These are phyloP conservation scores for Clavariopsis aquatica DNA, from an alignment of 495 filamentous ascomycete genomes.

Conservation along the genomic window DNA sequence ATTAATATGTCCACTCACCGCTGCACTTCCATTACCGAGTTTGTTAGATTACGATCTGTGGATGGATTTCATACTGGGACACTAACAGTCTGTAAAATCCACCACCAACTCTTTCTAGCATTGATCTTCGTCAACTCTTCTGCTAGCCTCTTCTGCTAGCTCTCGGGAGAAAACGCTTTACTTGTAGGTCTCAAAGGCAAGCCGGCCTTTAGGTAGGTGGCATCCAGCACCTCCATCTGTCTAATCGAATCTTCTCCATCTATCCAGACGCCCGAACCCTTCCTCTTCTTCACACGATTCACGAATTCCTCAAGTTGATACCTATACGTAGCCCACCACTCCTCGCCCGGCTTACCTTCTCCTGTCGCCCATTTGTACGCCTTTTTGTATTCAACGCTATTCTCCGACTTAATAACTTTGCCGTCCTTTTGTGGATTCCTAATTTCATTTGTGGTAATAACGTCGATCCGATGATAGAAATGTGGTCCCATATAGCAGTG, in stretches of 20 bases:
- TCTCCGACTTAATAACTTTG: slow-evolving; percentile 36
- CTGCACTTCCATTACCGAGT: no score
- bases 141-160: neutral
- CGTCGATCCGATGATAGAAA: slow-evolving; percentile 47
- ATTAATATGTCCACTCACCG: no score
- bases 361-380: slow-evolving; percentile 34
- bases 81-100: no score
- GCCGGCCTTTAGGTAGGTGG: slow-evolving; percentile 42
- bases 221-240: slow-evolving; percentile 43
- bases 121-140: slow-evolving; percentile 6
- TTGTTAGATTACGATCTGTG: no score
- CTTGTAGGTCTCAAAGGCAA: slow-evolving; percentile 33
- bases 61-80: no score
- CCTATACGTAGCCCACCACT: slow-evolving; percentile 44
- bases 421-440: slow-evolving; percentile 6
- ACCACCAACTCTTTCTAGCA: no score
- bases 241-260: slow-evolving; percentile 38
- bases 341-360: slow-evolving; percentile 32
- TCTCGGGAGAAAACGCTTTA: neutral
- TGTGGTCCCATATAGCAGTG: slow-evolving; percentile 47
- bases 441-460: slow-evolving; percentile 39
- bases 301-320: slow-evolving; percentile 46
- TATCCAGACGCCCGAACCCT: slow-evolving; percentile 39
- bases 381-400: slow-evolving; percentile 34
- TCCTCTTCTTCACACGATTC: slow-evolving; percentile 37